phyloP scores from a whole-genome alignment of 768 basidiomycete genomes.

The Cystofilobasidium ferigula region DNA sequence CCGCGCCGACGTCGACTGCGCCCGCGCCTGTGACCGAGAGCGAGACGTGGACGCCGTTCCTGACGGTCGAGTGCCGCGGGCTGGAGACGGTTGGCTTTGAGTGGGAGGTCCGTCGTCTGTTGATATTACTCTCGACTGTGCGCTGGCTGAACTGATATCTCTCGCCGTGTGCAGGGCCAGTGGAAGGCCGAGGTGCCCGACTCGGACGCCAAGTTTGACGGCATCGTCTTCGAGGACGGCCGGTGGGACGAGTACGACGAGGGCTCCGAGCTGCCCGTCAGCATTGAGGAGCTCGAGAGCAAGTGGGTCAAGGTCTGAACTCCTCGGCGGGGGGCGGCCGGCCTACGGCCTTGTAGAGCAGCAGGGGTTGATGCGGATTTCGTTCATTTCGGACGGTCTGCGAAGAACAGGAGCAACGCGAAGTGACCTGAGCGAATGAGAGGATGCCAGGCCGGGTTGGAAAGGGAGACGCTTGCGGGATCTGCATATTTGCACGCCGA shows the following conservation, averaged over 20 bases:
- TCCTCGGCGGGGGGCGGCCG: too few relatives aligned
- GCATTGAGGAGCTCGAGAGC: constrained; percentile 23
- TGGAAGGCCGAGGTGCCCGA: constrained; percentile 23
- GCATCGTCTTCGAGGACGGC: constrained; percentile 23
- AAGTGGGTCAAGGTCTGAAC: constrained; percentile 25
- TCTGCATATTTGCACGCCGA: too few relatives aligned
- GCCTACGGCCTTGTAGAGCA: too few relatives aligned
- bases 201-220: constrained; percentile 11
- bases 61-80: constrained; percentile 23
- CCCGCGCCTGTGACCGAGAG: constrained; percentile 19
- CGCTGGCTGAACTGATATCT: background rate
- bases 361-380: too few relatives aligned
- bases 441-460: too few relatives aligned
- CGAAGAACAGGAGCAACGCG: too few relatives aligned
- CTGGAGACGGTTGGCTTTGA: constrained; percentile 24
- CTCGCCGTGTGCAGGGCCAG: background rate
- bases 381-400: too few relatives aligned
- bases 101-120: constrained; percentile 11
- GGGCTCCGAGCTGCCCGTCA: constrained; percentile 20
- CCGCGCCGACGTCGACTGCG: constrained; percentile 8
- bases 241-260: constrained; percentile 27
- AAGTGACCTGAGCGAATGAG: too few relatives aligned
- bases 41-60: constrained; percentile 23
- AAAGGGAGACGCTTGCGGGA: too few relatives aligned
- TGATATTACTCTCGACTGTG: background rate